phyloP scores from a whole-genome alignment of 768 basidiomycete genomes.

The Boletales sp. region DNA sequence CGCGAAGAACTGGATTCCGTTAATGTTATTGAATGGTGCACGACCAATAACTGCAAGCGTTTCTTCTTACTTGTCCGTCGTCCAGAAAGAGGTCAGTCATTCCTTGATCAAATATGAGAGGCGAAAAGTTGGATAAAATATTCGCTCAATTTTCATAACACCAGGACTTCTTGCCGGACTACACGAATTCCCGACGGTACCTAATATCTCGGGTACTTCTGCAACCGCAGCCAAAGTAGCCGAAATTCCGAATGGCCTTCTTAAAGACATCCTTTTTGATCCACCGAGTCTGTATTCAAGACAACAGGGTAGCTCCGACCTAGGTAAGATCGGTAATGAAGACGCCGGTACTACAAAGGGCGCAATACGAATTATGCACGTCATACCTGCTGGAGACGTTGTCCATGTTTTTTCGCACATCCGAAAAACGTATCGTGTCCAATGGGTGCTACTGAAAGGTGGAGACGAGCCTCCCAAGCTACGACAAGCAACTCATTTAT shows the following conservation, averaged over 20 bases:
- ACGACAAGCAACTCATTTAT: slow-evolving; percentile 3
- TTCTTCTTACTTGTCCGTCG: slow-evolving; percentile 77
- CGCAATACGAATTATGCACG: slow-evolving; percentile 36
- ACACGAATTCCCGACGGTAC: slow-evolving; percentile 76
- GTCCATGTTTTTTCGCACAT: slow-evolving; percentile 89
- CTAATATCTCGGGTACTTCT: slow-evolving; percentile 45
- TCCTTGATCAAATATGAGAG: neutral
- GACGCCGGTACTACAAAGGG: neutral
- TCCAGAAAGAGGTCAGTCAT: slow-evolving; percentile 70
- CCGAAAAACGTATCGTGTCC: slow-evolving; percentile 75
- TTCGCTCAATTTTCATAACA: neutral
- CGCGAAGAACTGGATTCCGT: slow-evolving; percentile 84
- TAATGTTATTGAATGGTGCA: slow-evolving; percentile 79
- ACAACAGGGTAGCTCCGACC: neutral
- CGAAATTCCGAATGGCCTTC: slow-evolving; percentile 34
- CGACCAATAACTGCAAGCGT: slow-evolving; percentile 36
- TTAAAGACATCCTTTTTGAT: slow-evolving; percentile 38
- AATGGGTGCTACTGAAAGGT: slow-evolving; percentile 67
- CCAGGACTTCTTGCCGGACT: slow-evolving; percentile 87
- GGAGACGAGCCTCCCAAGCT: slow-evolving; percentile 44
- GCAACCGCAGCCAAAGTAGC: slow-evolving; percentile 33
- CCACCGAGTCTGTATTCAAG: slow-evolving; percentile 14
- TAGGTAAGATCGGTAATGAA: neutral
- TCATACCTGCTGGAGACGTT: slow-evolving; percentile 59
- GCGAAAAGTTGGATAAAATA: slow-evolving; percentile 1